phyloP scores from a whole-genome alignment of 2,329 filamentous ascomycete species.

The Epichloe uncinata region DNA sequence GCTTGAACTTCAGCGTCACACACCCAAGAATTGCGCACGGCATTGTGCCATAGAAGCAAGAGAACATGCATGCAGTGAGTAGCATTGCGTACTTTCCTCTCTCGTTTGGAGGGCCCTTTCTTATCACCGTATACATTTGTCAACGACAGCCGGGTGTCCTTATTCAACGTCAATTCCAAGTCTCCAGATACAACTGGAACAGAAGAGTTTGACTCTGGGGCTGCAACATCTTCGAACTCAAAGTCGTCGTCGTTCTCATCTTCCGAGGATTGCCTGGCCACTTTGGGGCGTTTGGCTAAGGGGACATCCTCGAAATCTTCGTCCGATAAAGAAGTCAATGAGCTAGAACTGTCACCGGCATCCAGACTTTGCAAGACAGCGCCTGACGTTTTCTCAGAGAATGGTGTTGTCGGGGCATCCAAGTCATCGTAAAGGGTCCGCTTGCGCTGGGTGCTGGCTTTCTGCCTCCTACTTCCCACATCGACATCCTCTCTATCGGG shows the following conservation, averaged over 20 bases:
- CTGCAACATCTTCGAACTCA: constrained; percentile 49
- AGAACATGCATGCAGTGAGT: constrained; percentile 88
- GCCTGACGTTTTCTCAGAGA: constrained; percentile 28
- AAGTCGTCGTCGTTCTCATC: constrained; percentile 25
- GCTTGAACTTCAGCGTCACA: constrained; percentile 65
- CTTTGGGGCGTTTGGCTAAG: constrained; percentile 28
- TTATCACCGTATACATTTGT: constrained; percentile 51
- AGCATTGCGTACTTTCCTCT: constrained; percentile 61
- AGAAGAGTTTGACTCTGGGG: constrained; percentile 41
- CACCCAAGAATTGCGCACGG: constrained; percentile 70
- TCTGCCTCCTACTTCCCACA: constrained; percentile 13
- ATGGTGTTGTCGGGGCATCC: constrained; percentile 34
- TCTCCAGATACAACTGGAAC: constrained; percentile 46
- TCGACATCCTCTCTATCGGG: constrained; percentile 16
- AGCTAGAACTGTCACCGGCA: constrained; percentile 31
- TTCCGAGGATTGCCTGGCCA: constrained; percentile 8
- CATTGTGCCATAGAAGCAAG: constrained; percentile 78
- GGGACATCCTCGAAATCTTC: constrained; percentile 38
- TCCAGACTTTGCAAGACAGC: constrained; percentile 30
- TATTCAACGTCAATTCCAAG: constrained; percentile 58
- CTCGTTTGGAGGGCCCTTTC: constrained; percentile 76
- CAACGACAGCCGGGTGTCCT: constrained; percentile 44
- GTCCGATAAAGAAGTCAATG: constrained; percentile 41
- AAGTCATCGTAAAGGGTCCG: constrained; percentile 50
- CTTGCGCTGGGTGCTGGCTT: constrained; percentile 6